Conservation (phyloP, 2,329 filamentous ascomycete genomes). For the Penicillium sp. region DNA sequence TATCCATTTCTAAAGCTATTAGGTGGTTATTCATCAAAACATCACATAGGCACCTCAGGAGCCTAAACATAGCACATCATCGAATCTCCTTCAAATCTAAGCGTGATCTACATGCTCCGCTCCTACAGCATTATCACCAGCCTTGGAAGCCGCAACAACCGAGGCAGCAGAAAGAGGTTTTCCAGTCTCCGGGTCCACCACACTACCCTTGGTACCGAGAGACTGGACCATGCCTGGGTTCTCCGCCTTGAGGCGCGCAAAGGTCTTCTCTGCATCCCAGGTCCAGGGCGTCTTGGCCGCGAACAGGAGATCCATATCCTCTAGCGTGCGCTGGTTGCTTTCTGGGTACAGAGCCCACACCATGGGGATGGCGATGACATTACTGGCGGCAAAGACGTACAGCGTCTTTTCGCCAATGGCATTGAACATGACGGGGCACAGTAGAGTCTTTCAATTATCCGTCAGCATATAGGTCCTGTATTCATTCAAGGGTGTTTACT, state of each 20-base stretch:
- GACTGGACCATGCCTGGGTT: conserved; percentile 52
- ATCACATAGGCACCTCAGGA: background rate
- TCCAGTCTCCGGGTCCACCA: conserved; percentile 33
- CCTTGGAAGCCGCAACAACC: conserved; percentile 1
- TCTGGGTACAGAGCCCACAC: conserved; percentile 74
- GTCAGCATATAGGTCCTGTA: conserved; percentile 8
- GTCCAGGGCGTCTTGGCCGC: conserved; percentile 64
- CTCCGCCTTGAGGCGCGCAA: conserved; percentile 60
- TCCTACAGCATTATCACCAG: conserved; percentile 3
- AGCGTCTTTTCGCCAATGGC: conserved; percentile 67
- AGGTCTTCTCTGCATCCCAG: conserved; percentile 68
- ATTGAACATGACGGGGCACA: conserved; percentile 61
- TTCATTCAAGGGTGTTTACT: conserved; percentile 25
- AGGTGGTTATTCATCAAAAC: background rate
- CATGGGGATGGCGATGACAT: conserved; percentile 63
- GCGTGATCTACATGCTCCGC: conserved; percentile 20
- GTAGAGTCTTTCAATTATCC: conserved; percentile 38
- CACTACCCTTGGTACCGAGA: conserved; percentile 33
- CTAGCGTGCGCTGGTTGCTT: conserved; percentile 68
- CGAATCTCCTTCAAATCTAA: background rate
- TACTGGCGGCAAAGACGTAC: conserved; percentile 69
- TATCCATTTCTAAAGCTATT: background rate
- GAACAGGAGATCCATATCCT: conserved; percentile 73
- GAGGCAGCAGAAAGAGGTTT: conserved; percentile 16
- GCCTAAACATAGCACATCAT: background rate